Evolutionary conservation across 2,329 filamentous ascomycete species (phyloP), one percentile per base, ranked within the genome.

Genomic region (Aspergillus ochraceus): DNA sequence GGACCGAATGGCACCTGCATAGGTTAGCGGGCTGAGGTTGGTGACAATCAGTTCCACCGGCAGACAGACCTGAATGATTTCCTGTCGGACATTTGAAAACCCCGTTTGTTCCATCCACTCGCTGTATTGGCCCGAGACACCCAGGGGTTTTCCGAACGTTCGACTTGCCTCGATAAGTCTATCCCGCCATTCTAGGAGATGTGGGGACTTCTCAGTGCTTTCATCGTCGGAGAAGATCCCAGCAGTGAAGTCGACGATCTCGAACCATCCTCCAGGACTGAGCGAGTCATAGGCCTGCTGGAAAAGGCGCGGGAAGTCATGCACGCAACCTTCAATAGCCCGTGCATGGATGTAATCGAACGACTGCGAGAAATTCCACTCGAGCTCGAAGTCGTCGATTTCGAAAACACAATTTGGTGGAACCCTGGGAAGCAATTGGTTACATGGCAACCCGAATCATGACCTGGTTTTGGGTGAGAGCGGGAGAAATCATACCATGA

Each of bases 1-100:
- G 72, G 69, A 17, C 79, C 81, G 6, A 81, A 75, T 0, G 83
- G 82, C 10, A 84, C 71, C 65, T 82, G 22, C 4, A 54, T 5
- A n/a, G 8, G 51, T 54, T 42, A 54, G 47, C 45, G 29, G 8
- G 4, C 6, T 20, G 45, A 2, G 45, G 17, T 22, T 5, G 9
- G 11, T 24, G 19, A 47, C 19, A 9, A 47, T 42, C 6, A 8
- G 17, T 42, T 9, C 51, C 4, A 57, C 45, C 11, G 45, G 50
- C 42, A 24, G 17, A 54, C 55, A 32, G 10, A 84, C 71, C 65
- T 82, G 82, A 65, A 76, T 81, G 6, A 81, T 66, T 2, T 77
- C 71, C 66, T 84, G 80, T 0, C 71, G 71, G 0, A 87, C 79
- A 56, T 85, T 78, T 49, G 77, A 72, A 62, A 87, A 87, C 0